These are phyloP conservation scores for Camptophora hylomeconis DNA, from an alignment of 2,329 filamentous ascomycete species.

Conservation along the genomic window DNA sequence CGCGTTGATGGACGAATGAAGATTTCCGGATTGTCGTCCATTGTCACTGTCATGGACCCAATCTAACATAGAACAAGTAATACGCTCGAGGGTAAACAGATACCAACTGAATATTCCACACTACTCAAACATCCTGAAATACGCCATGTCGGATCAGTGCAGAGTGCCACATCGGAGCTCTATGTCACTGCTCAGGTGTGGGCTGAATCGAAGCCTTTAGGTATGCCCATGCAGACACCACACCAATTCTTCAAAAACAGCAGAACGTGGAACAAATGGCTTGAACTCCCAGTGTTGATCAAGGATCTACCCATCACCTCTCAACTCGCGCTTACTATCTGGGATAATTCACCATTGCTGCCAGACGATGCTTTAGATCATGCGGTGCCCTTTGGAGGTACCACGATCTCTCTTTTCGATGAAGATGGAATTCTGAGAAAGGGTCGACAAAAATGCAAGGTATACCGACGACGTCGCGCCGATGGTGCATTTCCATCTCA, in stretches of 20 bases:
- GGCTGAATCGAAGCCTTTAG: constrained; percentile 89
- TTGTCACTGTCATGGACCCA: constrained; percentile 7
- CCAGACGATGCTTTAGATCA: constrained; percentile 58
- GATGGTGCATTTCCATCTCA: constrained; percentile 71
- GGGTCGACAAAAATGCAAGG: constrained; percentile 77
- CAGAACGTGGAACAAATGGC: constrained; percentile 85
- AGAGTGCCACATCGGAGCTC: constrained; percentile 67
- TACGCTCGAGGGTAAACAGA: constrained; percentile 65
- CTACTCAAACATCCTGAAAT: constrained; percentile 68
- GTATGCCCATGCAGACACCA: constrained; percentile 79
- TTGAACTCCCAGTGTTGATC: constrained; percentile 74
- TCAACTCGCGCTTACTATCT: constrained; percentile 81
- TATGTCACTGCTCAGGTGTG: constrained; percentile 89
- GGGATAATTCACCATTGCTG: constrained; percentile 79
- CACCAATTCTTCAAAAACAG: constrained; percentile 77
- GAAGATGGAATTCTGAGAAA: constrained; percentile 82
- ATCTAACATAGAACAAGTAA: constrained; percentile 36
- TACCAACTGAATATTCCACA: constrained; percentile 60
- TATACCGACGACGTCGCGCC: constrained; percentile 70
- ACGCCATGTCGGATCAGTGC: constrained; percentile 75
- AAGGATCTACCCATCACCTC: constrained; percentile 68
- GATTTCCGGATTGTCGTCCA: background rate
- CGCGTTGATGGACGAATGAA: background rate
- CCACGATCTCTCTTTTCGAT: constrained; percentile 85
- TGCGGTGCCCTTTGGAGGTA: constrained; percentile 84